phyloP scores from a whole-genome alignment of 2,329 filamentous ascomycete genomes.

The Diplodia corticola region DNA sequence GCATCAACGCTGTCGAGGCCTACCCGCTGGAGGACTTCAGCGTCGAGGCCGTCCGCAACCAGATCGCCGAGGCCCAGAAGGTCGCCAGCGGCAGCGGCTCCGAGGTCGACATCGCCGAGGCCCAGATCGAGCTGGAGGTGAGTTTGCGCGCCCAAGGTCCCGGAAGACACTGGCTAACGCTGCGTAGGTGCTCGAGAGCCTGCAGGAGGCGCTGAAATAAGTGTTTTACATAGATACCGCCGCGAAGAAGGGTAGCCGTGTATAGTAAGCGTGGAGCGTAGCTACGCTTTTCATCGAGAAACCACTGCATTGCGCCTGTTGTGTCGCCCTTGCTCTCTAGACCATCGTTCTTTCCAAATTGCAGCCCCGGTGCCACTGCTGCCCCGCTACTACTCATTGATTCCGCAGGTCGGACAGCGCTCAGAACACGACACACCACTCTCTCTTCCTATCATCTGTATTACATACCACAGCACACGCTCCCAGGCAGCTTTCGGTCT shows the following conservation, averaged over 20 bases:
- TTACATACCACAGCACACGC: neutral
- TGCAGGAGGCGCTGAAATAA: slow-evolving; percentile 80
- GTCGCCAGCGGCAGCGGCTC: slow-evolving; percentile 85
- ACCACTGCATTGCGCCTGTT: slow-evolving; percentile 1
- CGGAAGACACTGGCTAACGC: slow-evolving; percentile 39
- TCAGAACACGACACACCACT: neutral
- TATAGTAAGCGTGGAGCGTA: slow-evolving; percentile 35
- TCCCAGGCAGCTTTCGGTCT: neutral
- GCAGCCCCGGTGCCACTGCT: neutral
- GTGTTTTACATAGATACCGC: slow-evolving; percentile 47
- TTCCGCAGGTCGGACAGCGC: neutral
- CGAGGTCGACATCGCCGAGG: slow-evolving; percentile 97
- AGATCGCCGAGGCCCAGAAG: slow-evolving; percentile 95
- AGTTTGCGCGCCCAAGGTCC: slow-evolving; percentile 42
- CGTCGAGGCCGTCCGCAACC: slow-evolving; percentile 80
- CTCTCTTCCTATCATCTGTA: neutral
- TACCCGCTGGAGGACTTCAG: slow-evolving; percentile 96
- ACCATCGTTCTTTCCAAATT: slow-evolving; percentile 5
- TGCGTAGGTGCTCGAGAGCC: slow-evolving; percentile 73
- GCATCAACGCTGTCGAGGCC: slow-evolving; percentile 98
- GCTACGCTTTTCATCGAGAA: slow-evolving; percentile 28
- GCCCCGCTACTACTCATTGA: neutral
- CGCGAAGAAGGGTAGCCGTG: slow-evolving; percentile 34
- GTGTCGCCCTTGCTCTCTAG: neutral
- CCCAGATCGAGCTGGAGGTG: slow-evolving; percentile 99